A percentile compares a stretch with the other conserved stretches of the same genome.
phyloP scores from a whole-genome alignment of 75 land plant species.

The Picea glauca region DNA sequence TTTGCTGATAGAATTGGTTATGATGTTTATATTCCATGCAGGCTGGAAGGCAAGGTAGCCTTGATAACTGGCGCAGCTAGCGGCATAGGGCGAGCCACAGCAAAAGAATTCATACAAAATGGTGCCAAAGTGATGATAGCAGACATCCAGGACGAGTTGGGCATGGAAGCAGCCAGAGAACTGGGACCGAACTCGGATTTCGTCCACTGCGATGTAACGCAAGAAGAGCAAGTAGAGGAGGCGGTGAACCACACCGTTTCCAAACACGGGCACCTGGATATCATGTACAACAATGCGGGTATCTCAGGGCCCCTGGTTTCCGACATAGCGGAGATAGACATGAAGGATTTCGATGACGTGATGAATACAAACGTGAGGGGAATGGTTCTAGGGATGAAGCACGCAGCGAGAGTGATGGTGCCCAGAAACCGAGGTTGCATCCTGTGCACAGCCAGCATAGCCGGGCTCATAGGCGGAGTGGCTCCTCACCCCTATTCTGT shows the following conservation, averaged over 20 bases:
- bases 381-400: constrained; percentile 16
- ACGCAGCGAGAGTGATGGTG: constrained; percentile 19
- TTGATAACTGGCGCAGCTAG: constrained; percentile 33
- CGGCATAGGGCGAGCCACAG: constrained; percentile 33
- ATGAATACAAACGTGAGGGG: constrained; percentile 24
- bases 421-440: constrained; percentile 14
- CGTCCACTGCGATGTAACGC: constrained; percentile 30
- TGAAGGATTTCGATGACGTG: constrained; percentile 27
- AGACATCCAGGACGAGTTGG: constrained; percentile 29
- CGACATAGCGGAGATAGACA: constrained; percentile 38
- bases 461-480: constrained; percentile 18
- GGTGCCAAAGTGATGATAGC: constrained; percentile 34
- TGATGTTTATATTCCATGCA: background rate
- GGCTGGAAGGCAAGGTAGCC: constrained; percentile 25
- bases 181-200: constrained; percentile 15
- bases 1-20: too few relatives aligned
- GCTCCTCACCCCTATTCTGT: constrained; percentile 24
- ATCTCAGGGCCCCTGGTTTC: constrained; percentile 14
- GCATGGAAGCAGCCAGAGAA: constrained; percentile 4
- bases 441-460: constrained; percentile 25
- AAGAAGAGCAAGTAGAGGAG: constrained; percentile 24
- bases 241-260: constrained; percentile 19
- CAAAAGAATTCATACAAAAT: constrained; percentile 18
- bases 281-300: constrained; percentile 40
- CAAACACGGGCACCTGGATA: constrained; percentile 25